A percentile compares a stretch with the other conserved stretches of the same genome.
Evolutionary conservation across 192 early-diverging fungal genomes (phyloP).

Genomic region (Chytriomyces confervae): DNA sequence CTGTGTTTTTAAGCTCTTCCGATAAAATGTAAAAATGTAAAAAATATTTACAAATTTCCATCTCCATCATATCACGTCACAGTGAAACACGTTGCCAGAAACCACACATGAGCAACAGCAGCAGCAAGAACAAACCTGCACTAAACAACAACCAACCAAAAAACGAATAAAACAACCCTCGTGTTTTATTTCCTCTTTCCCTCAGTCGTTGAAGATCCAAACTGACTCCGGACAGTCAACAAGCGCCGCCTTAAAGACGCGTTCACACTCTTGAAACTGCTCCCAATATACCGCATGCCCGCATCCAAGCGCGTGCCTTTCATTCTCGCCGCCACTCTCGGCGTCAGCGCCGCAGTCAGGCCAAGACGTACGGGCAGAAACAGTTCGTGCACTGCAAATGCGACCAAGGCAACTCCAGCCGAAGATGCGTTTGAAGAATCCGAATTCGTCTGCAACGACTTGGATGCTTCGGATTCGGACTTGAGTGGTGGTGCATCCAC

Average conservation of each 20-base stretch:
- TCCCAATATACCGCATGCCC: not conserved
- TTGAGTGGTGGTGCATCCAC: not conserved
- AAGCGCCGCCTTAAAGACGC: not conserved
- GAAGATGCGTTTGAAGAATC: not conserved
- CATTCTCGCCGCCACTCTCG: constrained; percentile 28
- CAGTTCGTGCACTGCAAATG: constrained; percentile 40
- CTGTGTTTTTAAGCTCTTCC: too few relatives aligned
- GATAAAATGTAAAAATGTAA: too few relatives aligned
- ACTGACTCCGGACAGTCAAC: not conserved
- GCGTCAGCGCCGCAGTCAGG: constrained; percentile 44
- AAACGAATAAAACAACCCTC: too few relatives aligned
- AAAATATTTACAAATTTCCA: too few relatives aligned
- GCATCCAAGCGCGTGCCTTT: constrained; percentile 11
- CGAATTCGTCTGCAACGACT: not conserved
- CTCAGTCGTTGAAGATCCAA: too few relatives aligned
- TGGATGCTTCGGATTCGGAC: not conserved
- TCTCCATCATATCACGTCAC: too few relatives aligned
- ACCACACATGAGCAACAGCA: too few relatives aligned
- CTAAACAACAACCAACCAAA: too few relatives aligned
- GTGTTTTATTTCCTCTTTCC: too few relatives aligned
- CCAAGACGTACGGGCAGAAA: constrained; percentile 45
- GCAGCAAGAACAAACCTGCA: too few relatives aligned
- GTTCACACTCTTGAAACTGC: not conserved
- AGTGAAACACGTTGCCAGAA: too few relatives aligned
- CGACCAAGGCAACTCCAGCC: constrained; percentile 22